phyloP scores from a whole-genome alignment of 1,139 yeast genomes.

The Taphrina confusa region DNA sequence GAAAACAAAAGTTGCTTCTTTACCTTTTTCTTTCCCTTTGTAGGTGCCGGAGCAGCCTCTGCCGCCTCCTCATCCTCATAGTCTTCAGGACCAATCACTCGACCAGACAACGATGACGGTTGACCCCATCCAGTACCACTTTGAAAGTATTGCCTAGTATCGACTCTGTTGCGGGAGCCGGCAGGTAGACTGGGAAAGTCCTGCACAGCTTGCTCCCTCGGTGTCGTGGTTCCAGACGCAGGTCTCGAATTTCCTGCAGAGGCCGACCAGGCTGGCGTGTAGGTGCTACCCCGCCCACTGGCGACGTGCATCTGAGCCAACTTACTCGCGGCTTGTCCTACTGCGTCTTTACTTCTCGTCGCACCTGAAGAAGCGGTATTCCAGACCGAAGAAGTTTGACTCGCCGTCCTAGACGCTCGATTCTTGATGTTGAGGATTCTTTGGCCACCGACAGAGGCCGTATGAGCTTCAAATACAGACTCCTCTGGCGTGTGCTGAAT shows the following conservation, averaged over 20 bases:
- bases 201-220: not conserved
- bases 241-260: slow-evolving; percentile 23
- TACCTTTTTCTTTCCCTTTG: slow-evolving; percentile 30
- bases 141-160: slow-evolving; percentile 22
- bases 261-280: slow-evolving; percentile 33
- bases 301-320: slow-evolving; percentile 17
- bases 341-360: not conserved
- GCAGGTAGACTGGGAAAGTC: slow-evolving; percentile 27
- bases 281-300: slow-evolving; percentile 14
- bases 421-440: slow-evolving; percentile 34
- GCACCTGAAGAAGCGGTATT: slow-evolving; percentile 28
- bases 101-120: not conserved
- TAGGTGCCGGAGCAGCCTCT: not conserved
- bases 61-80: slow-evolving; percentile 7
- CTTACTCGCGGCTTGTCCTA: not conserved
- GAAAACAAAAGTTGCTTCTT: slow-evolving; percentile 32
- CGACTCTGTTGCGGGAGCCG: slow-evolving; percentile 7
- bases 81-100: slow-evolving; percentile 21
- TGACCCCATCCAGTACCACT: slow-evolving; percentile 10
- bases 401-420: slow-evolving; percentile 29
- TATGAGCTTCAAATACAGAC: not conserved
- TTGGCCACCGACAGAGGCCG: slow-evolving; percentile 25
- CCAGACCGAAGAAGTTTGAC: slow-evolving; percentile 36
- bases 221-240: slow-evolving; percentile 26
- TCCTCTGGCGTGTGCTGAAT: slow-evolving; percentile 15